Evolutionary conservation across 78 protist species (phyloP).

Genomic region (Chrysochromulina tobinii): DNA sequence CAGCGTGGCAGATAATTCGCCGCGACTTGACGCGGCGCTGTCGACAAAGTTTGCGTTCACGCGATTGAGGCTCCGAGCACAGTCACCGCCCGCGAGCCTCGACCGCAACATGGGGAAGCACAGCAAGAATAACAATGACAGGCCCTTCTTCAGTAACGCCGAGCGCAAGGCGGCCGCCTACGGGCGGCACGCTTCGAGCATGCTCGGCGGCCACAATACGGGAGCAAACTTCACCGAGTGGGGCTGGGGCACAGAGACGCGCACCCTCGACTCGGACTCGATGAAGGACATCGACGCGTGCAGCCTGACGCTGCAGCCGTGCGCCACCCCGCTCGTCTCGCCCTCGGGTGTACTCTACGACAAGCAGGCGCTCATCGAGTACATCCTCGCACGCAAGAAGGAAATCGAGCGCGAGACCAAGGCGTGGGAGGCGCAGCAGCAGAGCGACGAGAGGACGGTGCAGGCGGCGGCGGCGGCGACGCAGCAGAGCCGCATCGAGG

Average conservation of each 20-base stretch:
- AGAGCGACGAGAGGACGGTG: neutral
- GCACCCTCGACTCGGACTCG: neutral
- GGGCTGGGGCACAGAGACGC: neutral
- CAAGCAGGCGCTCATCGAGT: neutral
- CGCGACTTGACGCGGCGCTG: no score
- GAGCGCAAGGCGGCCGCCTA: neutral
- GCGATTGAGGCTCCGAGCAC: no score
- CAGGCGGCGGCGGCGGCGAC: no score
- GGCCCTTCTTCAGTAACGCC: neutral
- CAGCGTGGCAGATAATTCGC: no score
- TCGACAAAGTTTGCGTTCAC: no score
- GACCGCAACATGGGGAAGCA: neutral
- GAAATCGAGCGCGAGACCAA: neutral
- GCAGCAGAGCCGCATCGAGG: neutral
- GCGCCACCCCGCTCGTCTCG: slow-evolving; percentile 11
- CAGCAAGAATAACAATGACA: slow-evolving; percentile 20
- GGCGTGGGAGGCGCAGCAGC: slow-evolving; percentile 11
- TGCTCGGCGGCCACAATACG: neutral
- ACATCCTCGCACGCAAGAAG: neutral
- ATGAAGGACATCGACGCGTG: neutral
- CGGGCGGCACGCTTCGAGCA: neutral
- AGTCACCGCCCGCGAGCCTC: no score
- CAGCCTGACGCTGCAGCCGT: neutral
- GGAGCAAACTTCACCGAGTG: neutral
- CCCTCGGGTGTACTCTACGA: neutral